Base-by-base conservation (phyloP, 1,284 basidiomycete species). In the Ganoderma meredithae region DNA sequence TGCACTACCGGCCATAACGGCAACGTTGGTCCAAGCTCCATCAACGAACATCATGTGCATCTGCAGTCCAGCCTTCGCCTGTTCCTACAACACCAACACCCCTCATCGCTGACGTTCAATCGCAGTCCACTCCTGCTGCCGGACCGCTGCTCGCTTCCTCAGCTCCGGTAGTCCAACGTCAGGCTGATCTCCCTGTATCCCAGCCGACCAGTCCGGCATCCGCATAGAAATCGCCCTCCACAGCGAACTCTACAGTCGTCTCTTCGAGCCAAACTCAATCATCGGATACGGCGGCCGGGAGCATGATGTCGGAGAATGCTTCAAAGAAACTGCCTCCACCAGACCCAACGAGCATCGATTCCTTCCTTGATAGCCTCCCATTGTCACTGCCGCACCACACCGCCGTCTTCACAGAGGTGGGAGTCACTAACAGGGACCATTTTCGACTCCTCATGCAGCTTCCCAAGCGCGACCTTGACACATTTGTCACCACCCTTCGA, bases 401-500 rank as follows among this genome's bases (percentile, higher is more conserved):
- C 52, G 31, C 27, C 31, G 15, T 31, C 27, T 55, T 55, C 13
- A 55, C 52, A 27, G 27, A 27, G 13, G 5, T 55, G 27, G 52
- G 52, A 3, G 31, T 55, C 27, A 13, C 52, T 1, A 55, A 55
- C 15, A 17, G 1, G 25, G 52, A 55, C 7, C 52, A 55, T 3
- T 1, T 55, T 15, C 52, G 17, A 6, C 52, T 33, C 6, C 52
- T 55, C 2, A 15, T 27, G 17, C n/a, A n/a, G 3, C 40, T 56
- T 47, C 27, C 41, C 27, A 41, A 43, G 39, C 41, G 7, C 13
- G 44, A 19, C 17, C 31, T 44, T 27, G 53, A 66, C 53, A 7
- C 39, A 25, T 39, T 58, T 7, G 22, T 63, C 27, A 59, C 55
- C 19, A 40, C 25, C 6, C 53, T 67, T 1, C 62, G 53, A 22